phyloP scores from a whole-genome alignment of 805 yeast species.

The Cyberlindnera americana region DNA sequence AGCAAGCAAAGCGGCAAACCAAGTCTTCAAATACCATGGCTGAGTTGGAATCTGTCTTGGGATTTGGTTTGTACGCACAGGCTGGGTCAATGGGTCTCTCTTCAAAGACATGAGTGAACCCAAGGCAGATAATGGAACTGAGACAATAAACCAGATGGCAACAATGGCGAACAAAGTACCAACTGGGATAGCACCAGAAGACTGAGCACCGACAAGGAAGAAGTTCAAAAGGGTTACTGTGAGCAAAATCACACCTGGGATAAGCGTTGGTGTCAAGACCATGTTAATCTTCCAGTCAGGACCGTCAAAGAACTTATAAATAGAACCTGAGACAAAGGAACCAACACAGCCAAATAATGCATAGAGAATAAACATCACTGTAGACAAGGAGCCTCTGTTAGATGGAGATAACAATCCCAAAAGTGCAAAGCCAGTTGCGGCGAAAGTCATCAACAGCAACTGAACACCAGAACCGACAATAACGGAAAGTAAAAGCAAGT shows the following conservation, averaged over 20 bases:
- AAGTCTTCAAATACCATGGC: slow-evolving; percentile 73
- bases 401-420: slow-evolving; percentile 91
- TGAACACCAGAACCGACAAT: slow-evolving; percentile 88
- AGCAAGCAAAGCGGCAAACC: slow-evolving; percentile 66
- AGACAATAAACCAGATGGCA: slow-evolving; percentile 78
- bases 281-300: slow-evolving; percentile 85
- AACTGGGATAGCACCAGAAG: slow-evolving; percentile 93
- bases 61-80: slow-evolving; percentile 91
- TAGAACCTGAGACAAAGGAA: slow-evolving; percentile 79
- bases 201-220: slow-evolving; percentile 68
- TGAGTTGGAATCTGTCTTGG: slow-evolving; percentile 94
- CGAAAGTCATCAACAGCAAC: slow-evolving; percentile 67
- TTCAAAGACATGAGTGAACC: slow-evolving; percentile 83
- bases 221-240: slow-evolving; percentile 72
- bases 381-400: slow-evolving; percentile 88
- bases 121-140: slow-evolving; percentile 76
- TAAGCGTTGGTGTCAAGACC: slow-evolving; percentile 74
- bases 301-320: slow-evolving; percentile 89
- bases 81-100: slow-evolving; percentile 52
- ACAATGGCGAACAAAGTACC: slow-evolving; percentile 85
- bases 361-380: slow-evolving; percentile 82
- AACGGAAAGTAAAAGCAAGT: slow-evolving; percentile 69
- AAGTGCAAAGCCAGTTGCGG: slow-evolving; percentile 77
- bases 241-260: slow-evolving; percentile 74
- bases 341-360: slow-evolving; percentile 80